phyloP scores from a whole-genome alignment of 192 early-diverging fungal species.

The Mortierella claussenii region DNA sequence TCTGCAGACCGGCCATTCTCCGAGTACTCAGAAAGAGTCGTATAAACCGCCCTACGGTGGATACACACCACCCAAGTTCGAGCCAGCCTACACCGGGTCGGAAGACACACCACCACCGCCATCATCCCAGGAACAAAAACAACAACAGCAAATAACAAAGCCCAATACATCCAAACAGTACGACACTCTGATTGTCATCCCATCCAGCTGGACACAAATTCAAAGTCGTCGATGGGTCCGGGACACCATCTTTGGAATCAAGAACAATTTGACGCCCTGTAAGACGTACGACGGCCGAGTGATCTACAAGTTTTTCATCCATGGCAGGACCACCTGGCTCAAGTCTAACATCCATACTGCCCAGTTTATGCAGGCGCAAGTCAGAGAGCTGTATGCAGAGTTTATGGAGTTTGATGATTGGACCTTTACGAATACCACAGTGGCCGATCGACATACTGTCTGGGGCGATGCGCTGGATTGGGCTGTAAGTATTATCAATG shows the following conservation, averaged over 20 bases:
- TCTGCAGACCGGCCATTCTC: neutral
- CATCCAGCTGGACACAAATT: constrained; percentile 50
- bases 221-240: constrained; percentile 59
- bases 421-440: constrained; percentile 29
- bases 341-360: constrained; percentile 20
- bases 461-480: constrained; percentile 47
- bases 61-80: neutral
- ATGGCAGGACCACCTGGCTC: constrained; percentile 30
- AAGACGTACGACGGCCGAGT: constrained; percentile 53
- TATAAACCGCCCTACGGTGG: constrained; percentile 6
- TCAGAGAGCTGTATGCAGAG: constrained; percentile 55
- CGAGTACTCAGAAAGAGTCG: neutral
- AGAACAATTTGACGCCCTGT: constrained; percentile 62
- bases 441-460: constrained; percentile 12
- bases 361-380: constrained; percentile 32
- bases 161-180: constrained; percentile 55
- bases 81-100: no score
- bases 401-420: constrained; percentile 64
- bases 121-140: constrained; percentile 9
- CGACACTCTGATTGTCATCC: constrained; percentile 58
- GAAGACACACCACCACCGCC: neutral
- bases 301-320: constrained; percentile 59
- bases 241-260: constrained; percentile 63
- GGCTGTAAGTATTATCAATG: constrained; percentile 51
- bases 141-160: constrained; percentile 19